phyloP scores from a whole-genome alignment of 371 early-diverging fungal species.

The Dentiscutata heterogama region DNA sequence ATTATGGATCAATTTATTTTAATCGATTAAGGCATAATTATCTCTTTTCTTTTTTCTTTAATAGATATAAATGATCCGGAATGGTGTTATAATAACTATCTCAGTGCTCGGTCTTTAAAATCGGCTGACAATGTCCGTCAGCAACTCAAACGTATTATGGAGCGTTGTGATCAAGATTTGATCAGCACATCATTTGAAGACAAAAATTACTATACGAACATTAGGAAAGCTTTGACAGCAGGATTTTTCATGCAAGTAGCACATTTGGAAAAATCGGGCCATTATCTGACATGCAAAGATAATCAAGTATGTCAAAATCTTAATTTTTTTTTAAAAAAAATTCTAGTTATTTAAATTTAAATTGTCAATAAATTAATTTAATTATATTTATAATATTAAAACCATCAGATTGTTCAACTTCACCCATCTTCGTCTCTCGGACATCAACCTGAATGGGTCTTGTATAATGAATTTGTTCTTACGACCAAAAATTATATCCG shows the following conservation, averaged over 20 bases:
- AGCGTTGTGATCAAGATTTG: slow-evolving; percentile 75
- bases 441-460: slow-evolving; percentile 95
- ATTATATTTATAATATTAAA: neutral
- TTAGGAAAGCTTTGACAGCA: slow-evolving; percentile 85
- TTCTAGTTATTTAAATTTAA: neutral
- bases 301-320: slow-evolving; percentile 75
- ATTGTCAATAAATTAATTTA: no score
- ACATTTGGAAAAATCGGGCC: slow-evolving; percentile 88
- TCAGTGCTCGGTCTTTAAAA: slow-evolving; percentile 89
- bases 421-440: slow-evolving; percentile 93
- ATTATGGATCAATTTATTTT: neutral
- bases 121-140: slow-evolving; percentile 92
- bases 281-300: slow-evolving; percentile 96
- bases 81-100: slow-evolving; percentile 94
- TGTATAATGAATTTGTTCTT: slow-evolving; percentile 98
- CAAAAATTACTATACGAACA: slow-evolving; percentile 81
- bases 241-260: slow-evolving; percentile 99
- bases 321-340: neutral
- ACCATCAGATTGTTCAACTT: slow-evolving; percentile 78
- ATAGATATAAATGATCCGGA: slow-evolving; percentile 70
- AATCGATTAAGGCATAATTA: neutral
- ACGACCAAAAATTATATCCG: slow-evolving; percentile 96
- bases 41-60: slow-evolving; percentile 4
- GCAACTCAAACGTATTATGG: slow-evolving; percentile 91
- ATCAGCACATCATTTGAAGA: slow-evolving; percentile 81